A percentile compares a stretch with the other conserved stretches of the same genome.
These are phyloP conservation scores for Paratrimastix pyriformis DNA, from an alignment of 78 protist genomes.

Conservation along the genomic window DNA sequence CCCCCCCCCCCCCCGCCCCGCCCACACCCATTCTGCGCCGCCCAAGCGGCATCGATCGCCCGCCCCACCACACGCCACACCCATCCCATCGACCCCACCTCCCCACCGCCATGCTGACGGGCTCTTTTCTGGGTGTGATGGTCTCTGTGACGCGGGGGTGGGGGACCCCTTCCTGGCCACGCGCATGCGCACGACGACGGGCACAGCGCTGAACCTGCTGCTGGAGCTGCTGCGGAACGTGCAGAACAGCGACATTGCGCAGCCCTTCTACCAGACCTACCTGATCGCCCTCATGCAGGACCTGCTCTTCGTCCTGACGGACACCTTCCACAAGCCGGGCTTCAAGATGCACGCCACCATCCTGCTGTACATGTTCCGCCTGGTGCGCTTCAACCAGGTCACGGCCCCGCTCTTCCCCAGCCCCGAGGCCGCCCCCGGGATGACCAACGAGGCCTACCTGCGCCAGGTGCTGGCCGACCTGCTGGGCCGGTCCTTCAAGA, in stretches of 20 bases:
- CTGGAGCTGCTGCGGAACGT: slow-evolving; percentile 34
- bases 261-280: slow-evolving; percentile 40
- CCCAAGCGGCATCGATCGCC: not conserved
- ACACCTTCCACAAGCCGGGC: slow-evolving; percentile 59
- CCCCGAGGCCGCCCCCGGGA: not conserved
- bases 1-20: not conserved
- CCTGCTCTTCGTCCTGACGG: slow-evolving; percentile 57
- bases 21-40: not conserved
- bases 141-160: no score
- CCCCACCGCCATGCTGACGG: no score
- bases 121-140: no score
- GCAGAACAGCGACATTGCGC: slow-evolving; percentile 2
- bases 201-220: slow-evolving; percentile 46
- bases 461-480: not conserved
- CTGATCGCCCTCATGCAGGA: slow-evolving; percentile 35
- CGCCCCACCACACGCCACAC: not conserved
- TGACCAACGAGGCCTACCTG: not conserved
- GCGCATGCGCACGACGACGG: no score
- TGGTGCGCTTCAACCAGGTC: not conserved
- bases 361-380: slow-evolving; percentile 1
- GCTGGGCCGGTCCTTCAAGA: not conserved
- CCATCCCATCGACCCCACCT: not conserved
- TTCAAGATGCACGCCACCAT: slow-evolving; percentile 32
- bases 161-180: no score
- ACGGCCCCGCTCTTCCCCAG: not conserved